phyloP scores from a whole-genome alignment of 2,329 filamentous ascomycete species.

The Cordyceps militaris region DNA sequence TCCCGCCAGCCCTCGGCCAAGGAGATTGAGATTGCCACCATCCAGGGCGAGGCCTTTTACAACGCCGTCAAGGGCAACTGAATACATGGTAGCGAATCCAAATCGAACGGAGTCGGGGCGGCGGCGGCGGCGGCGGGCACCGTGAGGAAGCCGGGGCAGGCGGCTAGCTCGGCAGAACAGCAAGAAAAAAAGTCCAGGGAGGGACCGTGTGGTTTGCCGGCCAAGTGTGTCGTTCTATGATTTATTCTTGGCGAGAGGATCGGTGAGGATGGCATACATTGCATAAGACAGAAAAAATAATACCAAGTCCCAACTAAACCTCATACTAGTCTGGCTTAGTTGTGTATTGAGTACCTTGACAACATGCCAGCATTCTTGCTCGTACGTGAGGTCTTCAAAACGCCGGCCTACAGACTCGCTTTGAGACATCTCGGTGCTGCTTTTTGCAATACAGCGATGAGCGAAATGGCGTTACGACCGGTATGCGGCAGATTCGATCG shows the following conservation, averaged over 20 bases:
- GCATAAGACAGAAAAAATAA: background rate
- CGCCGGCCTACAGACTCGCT: too few relatives aligned
- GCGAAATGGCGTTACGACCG: background rate
- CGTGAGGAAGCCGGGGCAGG: background rate
- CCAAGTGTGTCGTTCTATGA: slow-evolving; percentile 64
- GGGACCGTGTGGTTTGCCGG: slow-evolving; percentile 70
- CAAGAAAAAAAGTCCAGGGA: slow-evolving; percentile 44
- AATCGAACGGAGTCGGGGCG: too few relatives aligned
- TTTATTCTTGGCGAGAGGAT: background rate
- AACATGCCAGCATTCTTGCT: too few relatives aligned
- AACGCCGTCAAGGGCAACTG: slow-evolving; percentile 57
- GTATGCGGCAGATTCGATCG: background rate
- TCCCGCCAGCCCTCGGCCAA: slow-evolving; percentile 68
- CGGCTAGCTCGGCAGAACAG: slow-evolving; percentile 17
- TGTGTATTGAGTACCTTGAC: too few relatives aligned
- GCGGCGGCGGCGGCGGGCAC: too few relatives aligned
- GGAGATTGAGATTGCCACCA: slow-evolving; percentile 72
- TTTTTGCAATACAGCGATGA: background rate
- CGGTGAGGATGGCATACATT: background rate
- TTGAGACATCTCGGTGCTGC: too few relatives aligned
- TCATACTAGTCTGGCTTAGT: too few relatives aligned
- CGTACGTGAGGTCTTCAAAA: too few relatives aligned
- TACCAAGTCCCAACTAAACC: background rate
- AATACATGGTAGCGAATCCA: slow-evolving; percentile 59
- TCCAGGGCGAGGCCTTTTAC: slow-evolving; percentile 84